phyloP scores from a whole-genome alignment of 805 yeast species.

The Cyberlindnera mrakii region DNA sequence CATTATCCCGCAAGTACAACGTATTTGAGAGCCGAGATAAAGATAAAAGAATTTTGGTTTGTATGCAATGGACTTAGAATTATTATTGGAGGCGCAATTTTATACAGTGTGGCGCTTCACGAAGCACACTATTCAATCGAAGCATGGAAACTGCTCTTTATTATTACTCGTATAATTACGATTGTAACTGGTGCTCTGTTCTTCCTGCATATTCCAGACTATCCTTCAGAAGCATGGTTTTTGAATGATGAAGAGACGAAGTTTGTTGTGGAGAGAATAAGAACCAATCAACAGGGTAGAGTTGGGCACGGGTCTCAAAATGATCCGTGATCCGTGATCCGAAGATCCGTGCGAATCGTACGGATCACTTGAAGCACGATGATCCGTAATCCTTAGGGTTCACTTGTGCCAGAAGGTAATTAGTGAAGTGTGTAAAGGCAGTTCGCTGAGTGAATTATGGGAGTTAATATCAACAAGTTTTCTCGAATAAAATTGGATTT shows the following conservation, averaged over 20 bases:
- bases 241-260: conserved; percentile 40
- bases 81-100: conserved; percentile 45
- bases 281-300: conserved; percentile 50
- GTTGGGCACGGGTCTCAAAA: no score
- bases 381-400: no score
- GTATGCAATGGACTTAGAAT: conserved; percentile 40
- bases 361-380: no score
- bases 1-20: no score
- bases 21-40: no score
- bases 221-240: conserved; percentile 45
- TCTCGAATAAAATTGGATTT: no score
- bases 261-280: conserved; percentile 45
- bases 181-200: conserved; percentile 42
- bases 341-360: no score
- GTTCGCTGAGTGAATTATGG: no score
- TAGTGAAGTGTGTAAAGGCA: no score
- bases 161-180: conserved; percentile 56
- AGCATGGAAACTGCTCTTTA: conserved; percentile 56
- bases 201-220: conserved; percentile 46
- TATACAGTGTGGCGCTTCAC: conserved; percentile 43
- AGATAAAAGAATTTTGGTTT: conserved; percentile 40
- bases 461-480: no score
- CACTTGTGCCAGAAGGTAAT: no score
- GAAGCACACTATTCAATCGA: conserved; percentile 32
- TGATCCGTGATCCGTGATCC: no score